Evolutionary conservation across 164 flowering plant species (phyloP), one percentile per base, ranked within the genome.

Genomic region (Paratinospora sagittata): DNA sequence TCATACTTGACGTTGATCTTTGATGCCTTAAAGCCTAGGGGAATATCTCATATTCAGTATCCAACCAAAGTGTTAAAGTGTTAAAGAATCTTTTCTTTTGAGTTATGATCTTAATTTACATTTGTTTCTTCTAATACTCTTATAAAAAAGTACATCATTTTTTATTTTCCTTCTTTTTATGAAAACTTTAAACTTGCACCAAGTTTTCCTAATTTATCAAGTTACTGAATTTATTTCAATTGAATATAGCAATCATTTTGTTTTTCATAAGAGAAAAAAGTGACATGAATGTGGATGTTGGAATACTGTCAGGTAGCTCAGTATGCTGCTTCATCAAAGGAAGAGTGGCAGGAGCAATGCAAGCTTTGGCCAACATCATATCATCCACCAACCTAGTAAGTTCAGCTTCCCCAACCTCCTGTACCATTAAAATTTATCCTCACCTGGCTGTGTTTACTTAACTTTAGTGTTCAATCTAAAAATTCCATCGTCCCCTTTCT

Each of bases 281-380:
- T 12, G 26, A 21, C 39, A 45, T 8, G 57, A 52, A 33, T 63
- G 36, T 49, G 23, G 30, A 26, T 67, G 30, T 60, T 67, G 57
- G n/a, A 49, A 63, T 72, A 27, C 21, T 34, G 23, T 52, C 78
- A 92, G 98, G 93, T 93, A 21, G 82, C 88, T 72, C 83, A 81
- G 79, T 83, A 83, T 86, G 91, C 92, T 76, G 97, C 98, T 72
- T 73, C 73, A 65, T 78, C 97, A 70, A 93, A 88, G 80, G 89
- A 89, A 81, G 96, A 91, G 79, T 91, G 98, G 97, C 89, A 85
- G 69, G 93, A 90, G 69, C 98, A 93, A 75, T 91, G 92, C 86
- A 89, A 87, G 77, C 78, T 89, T 21, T 93, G 98, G 98, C 98
- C 97, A 36, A 93, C 98, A 61, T 91, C 98, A 23, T 91, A 78